These are phyloP conservation scores for Populus alba DNA, from an alignment of 345 rosid species.

Conservation along the genomic window DNA sequence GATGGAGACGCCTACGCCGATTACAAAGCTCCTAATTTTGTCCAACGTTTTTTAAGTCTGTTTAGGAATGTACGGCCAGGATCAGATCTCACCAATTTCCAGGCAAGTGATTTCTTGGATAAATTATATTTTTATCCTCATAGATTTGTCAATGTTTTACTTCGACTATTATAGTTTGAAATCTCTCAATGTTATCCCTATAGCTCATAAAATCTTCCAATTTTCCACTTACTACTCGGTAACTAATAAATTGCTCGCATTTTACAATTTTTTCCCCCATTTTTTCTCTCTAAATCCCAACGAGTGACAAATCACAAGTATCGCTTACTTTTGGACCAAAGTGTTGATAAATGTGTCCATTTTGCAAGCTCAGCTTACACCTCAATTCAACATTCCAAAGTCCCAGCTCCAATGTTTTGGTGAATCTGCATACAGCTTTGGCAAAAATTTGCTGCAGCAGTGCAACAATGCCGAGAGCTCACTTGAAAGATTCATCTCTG, in stretches of 20 bases:
- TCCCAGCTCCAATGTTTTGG: conserved; percentile 78
- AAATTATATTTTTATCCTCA: background rate
- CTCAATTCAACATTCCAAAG: conserved; percentile 73
- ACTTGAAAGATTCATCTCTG: conserved; percentile 47
- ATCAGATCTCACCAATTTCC: conserved; percentile 56
- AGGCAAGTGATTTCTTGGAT: conserved; percentile 29
- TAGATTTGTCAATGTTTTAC: background rate
- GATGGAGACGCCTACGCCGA: conserved; percentile 41
- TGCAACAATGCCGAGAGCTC: conserved; percentile 48
- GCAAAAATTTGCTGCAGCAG: conserved; percentile 42
- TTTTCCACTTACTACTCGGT: background rate
- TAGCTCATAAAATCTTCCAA: background rate
- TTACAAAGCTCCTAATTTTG: conserved; percentile 45
- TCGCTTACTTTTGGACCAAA: background rate
- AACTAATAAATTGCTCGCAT: no score
- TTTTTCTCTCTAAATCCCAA: background rate
- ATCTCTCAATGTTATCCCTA: background rate
- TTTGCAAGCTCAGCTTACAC: conserved; percentile 51
- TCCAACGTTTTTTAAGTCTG: conserved; percentile 50
- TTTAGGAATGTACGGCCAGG: conserved; percentile 55
- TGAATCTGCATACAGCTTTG: conserved; percentile 52
- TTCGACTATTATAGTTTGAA: background rate
- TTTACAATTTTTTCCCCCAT: no score
- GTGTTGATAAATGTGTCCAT: background rate
- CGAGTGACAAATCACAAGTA: no score